These are phyloP conservation scores for Clavispora asparagi DNA, from an alignment of 805 yeast genomes.

Conservation along the genomic window DNA sequence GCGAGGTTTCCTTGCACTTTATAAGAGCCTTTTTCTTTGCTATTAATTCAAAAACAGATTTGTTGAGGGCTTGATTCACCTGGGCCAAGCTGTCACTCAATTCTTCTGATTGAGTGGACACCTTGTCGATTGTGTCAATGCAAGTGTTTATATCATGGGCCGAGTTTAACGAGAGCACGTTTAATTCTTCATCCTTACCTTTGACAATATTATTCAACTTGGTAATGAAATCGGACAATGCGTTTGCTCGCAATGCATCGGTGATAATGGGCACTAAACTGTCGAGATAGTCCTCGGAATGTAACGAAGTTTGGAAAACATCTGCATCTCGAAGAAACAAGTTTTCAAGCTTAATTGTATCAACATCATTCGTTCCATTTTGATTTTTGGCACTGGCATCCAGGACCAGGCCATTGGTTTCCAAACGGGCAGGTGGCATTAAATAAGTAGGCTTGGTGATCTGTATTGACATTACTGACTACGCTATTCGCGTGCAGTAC, in stretches of 20 bases:
- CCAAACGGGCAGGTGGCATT: conserved; percentile 4
- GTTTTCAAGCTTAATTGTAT: conserved; percentile 30
- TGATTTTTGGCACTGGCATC: not conserved
- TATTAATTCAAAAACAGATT: conserved; percentile 62
- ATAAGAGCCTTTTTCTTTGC: conserved; percentile 56
- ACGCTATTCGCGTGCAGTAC: not conserved
- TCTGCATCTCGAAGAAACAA: conserved; percentile 37
- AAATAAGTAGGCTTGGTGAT: not conserved
- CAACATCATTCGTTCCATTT: conserved; percentile 6
- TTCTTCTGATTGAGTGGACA: conserved; percentile 52
- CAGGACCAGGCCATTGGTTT: conserved; percentile 2
- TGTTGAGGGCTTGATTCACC: conserved; percentile 54
- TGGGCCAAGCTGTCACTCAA: conserved; percentile 51
- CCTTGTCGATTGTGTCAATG: conserved; percentile 56
- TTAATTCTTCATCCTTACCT: conserved; percentile 59
- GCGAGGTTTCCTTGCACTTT: conserved; percentile 56
- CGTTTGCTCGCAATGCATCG: conserved; percentile 50
- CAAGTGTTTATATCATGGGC: conserved; percentile 54
- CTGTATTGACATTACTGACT: not conserved
- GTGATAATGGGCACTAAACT: conserved; percentile 73
- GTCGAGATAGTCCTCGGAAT: conserved; percentile 69
- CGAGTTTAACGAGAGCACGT: conserved; percentile 54
- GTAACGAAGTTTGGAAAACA: conserved; percentile 41
- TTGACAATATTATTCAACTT: conserved; percentile 53
- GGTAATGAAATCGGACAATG: conserved; percentile 51